Conservation (phyloP, 306 rosid species). For the Hippophae gyantsensis region DNA sequence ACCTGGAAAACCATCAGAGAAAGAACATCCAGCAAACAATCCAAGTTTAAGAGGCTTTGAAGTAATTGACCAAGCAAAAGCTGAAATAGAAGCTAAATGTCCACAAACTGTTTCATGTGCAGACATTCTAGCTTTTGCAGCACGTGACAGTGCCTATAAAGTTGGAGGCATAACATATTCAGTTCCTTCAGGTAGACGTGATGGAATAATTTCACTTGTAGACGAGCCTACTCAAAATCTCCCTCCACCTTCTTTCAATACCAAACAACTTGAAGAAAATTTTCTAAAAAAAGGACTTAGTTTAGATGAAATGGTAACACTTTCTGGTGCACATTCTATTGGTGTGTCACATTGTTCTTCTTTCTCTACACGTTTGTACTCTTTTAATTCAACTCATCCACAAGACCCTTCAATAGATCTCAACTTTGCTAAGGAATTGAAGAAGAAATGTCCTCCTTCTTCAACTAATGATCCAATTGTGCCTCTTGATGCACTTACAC, state of each 20-base stretch:
- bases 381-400: constrained; percentile 4
- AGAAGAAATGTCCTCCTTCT: too few relatives aligned
- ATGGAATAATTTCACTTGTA: constrained; percentile 23
- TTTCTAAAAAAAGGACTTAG: constrained; percentile 24
- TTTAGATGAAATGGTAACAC: constrained; percentile 41
- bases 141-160: constrained; percentile 38
- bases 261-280: neutral
- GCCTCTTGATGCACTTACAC: constrained; percentile 47
- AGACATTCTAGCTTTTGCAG: constrained; percentile 44
- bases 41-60: constrained; percentile 32
- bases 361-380: constrained; percentile 25
- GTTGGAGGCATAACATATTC: constrained; percentile 42
- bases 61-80: constrained; percentile 36
- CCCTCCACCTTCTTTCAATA: constrained; percentile 27
- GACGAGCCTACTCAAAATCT: constrained; percentile 2
- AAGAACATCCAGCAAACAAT: constrained; percentile 13
- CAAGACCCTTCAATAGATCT: constrained; percentile 41
- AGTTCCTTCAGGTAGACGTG: constrained; percentile 40
- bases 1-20: constrained; percentile 17
- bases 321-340: constrained; percentile 56
- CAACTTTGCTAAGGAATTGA: constrained; percentile 9
- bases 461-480: neutral
- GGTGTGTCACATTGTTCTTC: constrained; percentile 45
- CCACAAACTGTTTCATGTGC: constrained; percentile 57
- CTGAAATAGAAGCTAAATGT: constrained; percentile 31